These are phyloP conservation scores for Helotiales sp. DNA, from an alignment of 2,329 filamentous ascomycete genomes.

Conservation along the genomic window DNA sequence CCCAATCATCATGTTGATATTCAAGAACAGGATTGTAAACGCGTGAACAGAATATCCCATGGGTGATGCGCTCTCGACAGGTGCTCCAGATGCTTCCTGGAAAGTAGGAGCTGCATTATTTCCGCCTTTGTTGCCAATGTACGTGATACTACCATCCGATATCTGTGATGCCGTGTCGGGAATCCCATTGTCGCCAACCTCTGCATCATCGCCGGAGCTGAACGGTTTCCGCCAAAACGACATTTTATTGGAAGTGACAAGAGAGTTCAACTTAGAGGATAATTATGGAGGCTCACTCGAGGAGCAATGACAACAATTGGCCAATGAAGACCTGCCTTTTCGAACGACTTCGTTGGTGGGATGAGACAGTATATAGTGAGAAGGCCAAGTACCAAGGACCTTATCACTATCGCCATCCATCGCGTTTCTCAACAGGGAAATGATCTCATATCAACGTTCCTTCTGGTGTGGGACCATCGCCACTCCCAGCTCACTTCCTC, in stretches of 20 bases:
- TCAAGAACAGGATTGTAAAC: constrained; percentile 58
- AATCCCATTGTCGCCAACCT: background rate
- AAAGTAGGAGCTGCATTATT: background rate
- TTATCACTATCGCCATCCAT: too few relatives aligned
- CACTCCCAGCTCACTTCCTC: too few relatives aligned
- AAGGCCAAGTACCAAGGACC: too few relatives aligned
- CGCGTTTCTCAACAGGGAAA: too few relatives aligned
- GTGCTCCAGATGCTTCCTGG: constrained; percentile 57
- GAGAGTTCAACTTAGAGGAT: background rate
- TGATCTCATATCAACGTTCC: too few relatives aligned
- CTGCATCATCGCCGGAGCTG: background rate
- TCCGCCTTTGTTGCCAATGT: background rate
- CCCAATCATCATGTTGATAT: constrained; percentile 63
- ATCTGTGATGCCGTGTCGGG: background rate
- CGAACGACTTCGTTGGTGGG: too few relatives aligned
- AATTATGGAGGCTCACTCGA: background rate
- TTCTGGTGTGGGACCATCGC: too few relatives aligned
- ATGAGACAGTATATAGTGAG: too few relatives aligned
- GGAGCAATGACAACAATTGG: background rate
- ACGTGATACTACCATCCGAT: background rate
- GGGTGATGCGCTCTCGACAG: constrained; percentile 58
- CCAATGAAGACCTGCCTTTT: background rate
- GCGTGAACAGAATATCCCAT: constrained; percentile 59
- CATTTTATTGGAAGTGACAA: background rate
- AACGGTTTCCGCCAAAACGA: constrained; percentile 1